Evolutionary conservation across 2,329 filamentous ascomycete genomes (phyloP).

Genomic region (Fusarium veterinarium): DNA sequence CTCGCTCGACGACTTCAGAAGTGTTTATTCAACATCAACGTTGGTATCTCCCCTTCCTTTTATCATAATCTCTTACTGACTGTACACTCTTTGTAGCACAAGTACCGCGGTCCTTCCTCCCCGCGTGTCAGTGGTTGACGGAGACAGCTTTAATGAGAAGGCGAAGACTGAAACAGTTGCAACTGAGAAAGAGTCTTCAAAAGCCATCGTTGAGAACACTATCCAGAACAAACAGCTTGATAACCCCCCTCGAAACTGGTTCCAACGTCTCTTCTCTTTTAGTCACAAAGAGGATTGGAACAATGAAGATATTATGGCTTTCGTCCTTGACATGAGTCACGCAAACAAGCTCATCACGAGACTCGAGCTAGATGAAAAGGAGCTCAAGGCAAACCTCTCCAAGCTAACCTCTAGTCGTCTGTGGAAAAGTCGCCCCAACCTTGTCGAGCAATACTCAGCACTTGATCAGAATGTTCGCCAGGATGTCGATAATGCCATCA

Average conservation of each 20-base stretch:
- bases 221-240: accelerated
- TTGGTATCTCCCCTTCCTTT: background rate
- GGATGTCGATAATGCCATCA: background rate
- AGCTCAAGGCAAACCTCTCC: background rate
- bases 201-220: too few species aligned
- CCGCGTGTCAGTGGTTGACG: too few species aligned
- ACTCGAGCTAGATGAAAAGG: background rate
- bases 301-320: background rate
- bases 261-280: background rate
- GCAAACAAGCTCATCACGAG: background rate
- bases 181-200: background rate
- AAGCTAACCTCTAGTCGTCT: background rate
- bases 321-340: background rate
- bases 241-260: background rate
- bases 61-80: background rate
- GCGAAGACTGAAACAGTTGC: background rate
- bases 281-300: background rate
- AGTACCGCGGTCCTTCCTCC: background rate
- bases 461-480: background rate
- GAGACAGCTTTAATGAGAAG: background rate
- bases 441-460: background rate
- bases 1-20: background rate
- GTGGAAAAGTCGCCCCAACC: background rate
- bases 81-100: background rate
- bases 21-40: background rate